These are phyloP conservation scores for Debaryomyces maramus DNA, from an alignment of 805 yeast species.

Conservation along the genomic window DNA sequence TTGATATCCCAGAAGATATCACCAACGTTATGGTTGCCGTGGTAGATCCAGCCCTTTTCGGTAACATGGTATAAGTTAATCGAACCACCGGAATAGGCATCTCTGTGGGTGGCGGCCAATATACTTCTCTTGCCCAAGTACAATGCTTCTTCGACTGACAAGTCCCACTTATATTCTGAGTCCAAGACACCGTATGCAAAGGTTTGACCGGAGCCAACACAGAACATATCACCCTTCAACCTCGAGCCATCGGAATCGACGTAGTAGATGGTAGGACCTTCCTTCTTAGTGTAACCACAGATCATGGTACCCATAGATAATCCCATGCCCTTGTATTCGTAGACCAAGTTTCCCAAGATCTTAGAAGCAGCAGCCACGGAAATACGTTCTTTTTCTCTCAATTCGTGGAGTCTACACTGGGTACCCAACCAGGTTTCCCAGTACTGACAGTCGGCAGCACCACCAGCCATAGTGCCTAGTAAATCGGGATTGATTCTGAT, in stretches of 20 bases:
- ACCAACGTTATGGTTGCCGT: slow-evolving; percentile 93
- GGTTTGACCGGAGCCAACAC: slow-evolving; percentile 99
- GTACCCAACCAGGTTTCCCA: slow-evolving; percentile 99
- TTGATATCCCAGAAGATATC: slow-evolving; percentile 89
- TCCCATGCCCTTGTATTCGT: slow-evolving; percentile 97
- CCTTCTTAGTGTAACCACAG: slow-evolving; percentile 93
- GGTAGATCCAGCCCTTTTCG: slow-evolving; percentile 92
- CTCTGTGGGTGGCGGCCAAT: slow-evolving; percentile 97
- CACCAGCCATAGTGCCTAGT: slow-evolving; percentile 99
- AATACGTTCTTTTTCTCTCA: slow-evolving; percentile 91
- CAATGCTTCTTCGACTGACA: slow-evolving; percentile 89
- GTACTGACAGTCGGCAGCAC: slow-evolving; percentile 98
- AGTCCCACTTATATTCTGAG: slow-evolving; percentile 88
- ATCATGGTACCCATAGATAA: slow-evolving; percentile 99
- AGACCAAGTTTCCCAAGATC: slow-evolving; percentile 85
- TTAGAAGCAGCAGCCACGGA: slow-evolving; percentile 96
- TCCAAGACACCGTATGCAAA: slow-evolving; percentile 98
- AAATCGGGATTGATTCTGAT: slow-evolving; percentile 93
- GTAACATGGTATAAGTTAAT: slow-evolving; percentile 90
- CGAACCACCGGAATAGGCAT: slow-evolving; percentile 97
- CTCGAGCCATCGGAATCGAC: slow-evolving; percentile 98
- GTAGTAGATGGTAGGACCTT: slow-evolving; percentile 92
- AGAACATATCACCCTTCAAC: slow-evolving; percentile 88
- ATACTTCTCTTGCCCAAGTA: slow-evolving; percentile 93
- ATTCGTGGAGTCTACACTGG: slow-evolving; percentile 92